These are phyloP conservation scores for Hericium rajendrae DNA, from an alignment of 768 basidiomycete genomes.

Conservation along the genomic window DNA sequence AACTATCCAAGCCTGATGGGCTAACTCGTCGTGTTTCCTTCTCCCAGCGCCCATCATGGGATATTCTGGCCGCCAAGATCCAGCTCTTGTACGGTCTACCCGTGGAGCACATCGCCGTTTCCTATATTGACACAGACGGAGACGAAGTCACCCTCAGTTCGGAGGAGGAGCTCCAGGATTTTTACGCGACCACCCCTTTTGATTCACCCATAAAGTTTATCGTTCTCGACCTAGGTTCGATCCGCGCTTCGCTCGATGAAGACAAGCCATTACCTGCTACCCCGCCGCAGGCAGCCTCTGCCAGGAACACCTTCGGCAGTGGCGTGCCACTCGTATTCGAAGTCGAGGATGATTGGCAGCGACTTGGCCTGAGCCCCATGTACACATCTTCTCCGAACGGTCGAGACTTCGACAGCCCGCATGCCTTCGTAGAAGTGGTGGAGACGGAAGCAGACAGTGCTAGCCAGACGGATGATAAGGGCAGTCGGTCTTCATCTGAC, in stretches of 20 bases:
- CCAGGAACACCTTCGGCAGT: conserved; percentile 54
- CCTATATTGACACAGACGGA: conserved; percentile 63
- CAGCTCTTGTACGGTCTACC: conserved; percentile 48
- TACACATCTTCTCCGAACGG: conserved; percentile 23
- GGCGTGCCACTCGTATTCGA: conserved; percentile 37
- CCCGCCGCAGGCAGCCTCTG: conserved; percentile 21
- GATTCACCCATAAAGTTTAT: conserved; percentile 42
- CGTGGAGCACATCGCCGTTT: conserved; percentile 47
- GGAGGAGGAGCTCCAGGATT: conserved; percentile 70
- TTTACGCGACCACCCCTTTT: conserved; percentile 31
- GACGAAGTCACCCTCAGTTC: conserved; percentile 74
- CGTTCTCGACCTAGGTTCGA: conserved; percentile 45
- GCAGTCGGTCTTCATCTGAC: neutral
- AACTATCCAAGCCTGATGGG: conserved; percentile 40
- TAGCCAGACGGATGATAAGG: neutral
- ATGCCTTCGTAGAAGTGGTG: conserved; percentile 57
- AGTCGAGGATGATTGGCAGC: conserved; percentile 56
- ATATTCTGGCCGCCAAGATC: conserved; percentile 44
- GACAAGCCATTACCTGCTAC: conserved; percentile 24
- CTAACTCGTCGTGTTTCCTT: conserved; percentile 56
- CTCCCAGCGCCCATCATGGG: conserved; percentile 43
- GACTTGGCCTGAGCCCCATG: conserved; percentile 35
- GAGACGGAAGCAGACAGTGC: conserved; percentile 27
- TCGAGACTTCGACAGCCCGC: conserved; percentile 32
- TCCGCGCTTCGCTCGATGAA: conserved; percentile 23